A percentile compares a stretch with the other conserved stretches of the same genome.
Evolutionary conservation across 1,139 yeast species (phyloP).

Genomic region (Spathaspora sp.): DNA sequence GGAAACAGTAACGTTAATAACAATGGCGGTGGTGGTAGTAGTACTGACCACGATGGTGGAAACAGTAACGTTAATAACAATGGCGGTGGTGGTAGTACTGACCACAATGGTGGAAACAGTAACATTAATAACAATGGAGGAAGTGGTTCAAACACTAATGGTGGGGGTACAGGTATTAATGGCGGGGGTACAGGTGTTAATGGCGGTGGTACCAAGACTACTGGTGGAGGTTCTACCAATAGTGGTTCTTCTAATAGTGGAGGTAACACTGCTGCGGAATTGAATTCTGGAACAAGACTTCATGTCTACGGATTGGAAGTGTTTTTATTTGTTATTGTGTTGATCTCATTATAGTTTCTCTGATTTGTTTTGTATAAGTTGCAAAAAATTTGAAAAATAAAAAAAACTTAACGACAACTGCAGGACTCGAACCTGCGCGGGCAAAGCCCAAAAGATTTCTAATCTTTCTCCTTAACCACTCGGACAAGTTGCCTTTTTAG

Average conservation of each 20-base stretch:
- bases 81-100: neutral
- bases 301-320: neutral
- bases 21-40: neutral
- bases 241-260: neutral
- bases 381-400: neutral
- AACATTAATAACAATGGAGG: neutral
- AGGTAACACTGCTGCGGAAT: neutral
- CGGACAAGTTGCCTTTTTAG: conserved; percentile 7
- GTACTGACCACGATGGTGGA: neutral
- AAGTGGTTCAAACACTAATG: neutral
- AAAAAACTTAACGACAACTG: conserved; percentile 46
- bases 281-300: neutral
- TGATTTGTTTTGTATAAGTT: neutral
- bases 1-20: neutral
- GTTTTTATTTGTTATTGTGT: neutral
- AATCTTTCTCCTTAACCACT: conserved; percentile 51
- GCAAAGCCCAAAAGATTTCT: conserved; percentile 59
- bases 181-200: neutral
- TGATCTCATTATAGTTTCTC: neutral
- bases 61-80: too few relatives aligned
- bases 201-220: neutral
- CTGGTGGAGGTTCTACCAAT: neutral
- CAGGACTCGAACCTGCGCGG: conserved; percentile 63
- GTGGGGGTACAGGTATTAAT: neutral
- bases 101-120: neutral